Base-by-base conservation (phyloP, 129 eudicot species). In the Saposhnikovia divaricata region DNA sequence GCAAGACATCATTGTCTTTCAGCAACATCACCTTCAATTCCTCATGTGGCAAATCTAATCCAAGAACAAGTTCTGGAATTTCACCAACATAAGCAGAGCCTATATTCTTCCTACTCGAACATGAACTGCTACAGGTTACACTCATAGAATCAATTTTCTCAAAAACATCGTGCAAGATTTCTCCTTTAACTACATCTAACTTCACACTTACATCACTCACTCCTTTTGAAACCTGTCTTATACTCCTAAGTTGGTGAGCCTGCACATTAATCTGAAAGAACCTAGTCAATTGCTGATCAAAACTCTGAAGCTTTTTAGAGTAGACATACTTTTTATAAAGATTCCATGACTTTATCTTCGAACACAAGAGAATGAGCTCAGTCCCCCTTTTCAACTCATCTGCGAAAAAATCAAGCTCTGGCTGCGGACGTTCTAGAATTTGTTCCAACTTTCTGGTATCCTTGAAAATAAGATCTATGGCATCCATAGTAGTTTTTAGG, bases 1-100 rank as follows among this genome's bases (percentile, higher is more conserved):
- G 77, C n/a, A 76, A 13, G 23, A 65, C 55, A 39, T 7, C 53
- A 21, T 66, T 82, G 9, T 81, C 82, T 70, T 15, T 39, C 40
- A 82, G 34, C 80, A 85, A 34, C 79, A 65, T 80, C n/a, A 12
- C 40, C 77, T 82, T 87, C 79, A 85, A 13, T 68, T 80, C 80
- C 14, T 21, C 19, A 40, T 85, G 70, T 34, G 83, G 86, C 66
- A 21, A 51, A 31, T 87, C 90, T 65, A 87, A 77, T 9, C 86
- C 90, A 46, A 87, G 31, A 46, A 80, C 71, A 68, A 61, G 53
- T 10, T 82, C 88, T 11, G 84, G 85, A 12, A 80, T 46, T 72
- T 74, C 83, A 18, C 83, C 82, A 45, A 82, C 88, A 23, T 69
- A 66, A 34, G 81, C 82, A 48, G 71, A 79, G n/a, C 81, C 87